A percentile compares a stretch with the other conserved stretches of the same genome.
These are phyloP conservation scores for Phytophthora syringae DNA, from an alignment of 352 stramenopile species.

Conservation along the genomic window DNA sequence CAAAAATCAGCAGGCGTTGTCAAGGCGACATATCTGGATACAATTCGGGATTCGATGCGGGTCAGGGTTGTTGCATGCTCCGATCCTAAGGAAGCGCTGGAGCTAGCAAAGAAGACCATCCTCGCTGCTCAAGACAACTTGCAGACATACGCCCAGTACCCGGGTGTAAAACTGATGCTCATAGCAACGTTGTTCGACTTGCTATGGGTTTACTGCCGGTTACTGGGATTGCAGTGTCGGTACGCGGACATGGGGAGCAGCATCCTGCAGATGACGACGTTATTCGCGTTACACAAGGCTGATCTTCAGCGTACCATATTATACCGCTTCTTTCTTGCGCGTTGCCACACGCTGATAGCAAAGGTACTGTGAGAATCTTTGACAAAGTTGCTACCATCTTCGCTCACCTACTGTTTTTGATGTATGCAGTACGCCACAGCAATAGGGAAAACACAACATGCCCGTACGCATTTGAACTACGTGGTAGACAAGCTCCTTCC, in stretches of 20 bases:
- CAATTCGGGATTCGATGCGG: slow-evolving; percentile 59
- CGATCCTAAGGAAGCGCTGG: slow-evolving; percentile 53
- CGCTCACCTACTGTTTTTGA: background rate
- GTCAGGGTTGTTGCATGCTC: slow-evolving; percentile 45
- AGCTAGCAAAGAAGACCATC: slow-evolving; percentile 59
- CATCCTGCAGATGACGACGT: slow-evolving; percentile 61
- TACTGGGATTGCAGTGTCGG: slow-evolving; percentile 62
- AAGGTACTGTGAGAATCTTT: slow-evolving; percentile 45
- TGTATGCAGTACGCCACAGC: slow-evolving; percentile 58
- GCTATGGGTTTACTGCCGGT: slow-evolving; percentile 66
- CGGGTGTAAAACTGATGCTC: slow-evolving; percentile 54
- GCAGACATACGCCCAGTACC: slow-evolving; percentile 39
- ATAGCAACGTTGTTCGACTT: slow-evolving; percentile 72
- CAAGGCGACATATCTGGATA: slow-evolving; percentile 57
- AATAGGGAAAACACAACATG: slow-evolving; percentile 60
- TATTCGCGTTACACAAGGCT: slow-evolving; percentile 58
- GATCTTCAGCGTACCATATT: slow-evolving; percentile 54
- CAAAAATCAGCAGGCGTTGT: slow-evolving; percentile 11
- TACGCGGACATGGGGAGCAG: slow-evolving; percentile 72
- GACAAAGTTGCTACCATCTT: background rate
- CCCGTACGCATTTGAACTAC: slow-evolving; percentile 59
- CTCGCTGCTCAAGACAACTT: slow-evolving; percentile 60
- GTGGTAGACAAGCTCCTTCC: slow-evolving; percentile 62
- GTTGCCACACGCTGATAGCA: slow-evolving; percentile 68
- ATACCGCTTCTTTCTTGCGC: slow-evolving; percentile 57